Percentiles rank a stretch among this genome's conserved stretches.
Evolutionary conservation across 192 early-diverging fungal species (phyloP).

Genomic region (Coemansia sp.): DNA sequence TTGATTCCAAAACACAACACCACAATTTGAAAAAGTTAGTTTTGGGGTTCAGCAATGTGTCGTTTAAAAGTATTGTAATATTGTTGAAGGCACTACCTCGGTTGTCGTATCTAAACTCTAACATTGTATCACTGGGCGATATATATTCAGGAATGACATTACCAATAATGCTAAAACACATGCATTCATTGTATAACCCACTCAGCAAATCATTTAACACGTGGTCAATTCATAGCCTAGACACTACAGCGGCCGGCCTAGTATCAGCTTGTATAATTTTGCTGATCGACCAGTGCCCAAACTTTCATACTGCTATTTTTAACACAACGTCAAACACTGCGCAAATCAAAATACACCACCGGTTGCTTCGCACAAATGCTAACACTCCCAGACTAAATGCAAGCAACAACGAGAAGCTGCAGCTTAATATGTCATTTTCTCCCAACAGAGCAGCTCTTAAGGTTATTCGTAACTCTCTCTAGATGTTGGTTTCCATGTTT

Average conservation of each 20-base stretch:
- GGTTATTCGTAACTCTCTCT: too few species aligned
- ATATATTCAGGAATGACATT: background rate
- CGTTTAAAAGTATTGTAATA: background rate
- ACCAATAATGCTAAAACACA: background rate
- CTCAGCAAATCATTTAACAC: background rate
- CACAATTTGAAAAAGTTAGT: background rate
- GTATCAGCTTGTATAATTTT: background rate
- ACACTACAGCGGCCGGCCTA: background rate
- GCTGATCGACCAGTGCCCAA: background rate
- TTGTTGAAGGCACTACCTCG: background rate
- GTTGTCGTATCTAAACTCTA: background rate
- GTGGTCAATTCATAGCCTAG: background rate
- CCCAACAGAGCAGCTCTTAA: too few species aligned
- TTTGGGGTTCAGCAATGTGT: background rate
- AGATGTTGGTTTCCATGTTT: too few species aligned
- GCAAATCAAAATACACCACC: background rate
- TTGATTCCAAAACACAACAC: too few species aligned
- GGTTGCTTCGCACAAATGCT: background rate
- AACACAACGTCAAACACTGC: background rate
- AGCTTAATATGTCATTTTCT: too few species aligned
- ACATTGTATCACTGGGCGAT: background rate
- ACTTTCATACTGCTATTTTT: background rate
- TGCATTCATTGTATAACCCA: background rate
- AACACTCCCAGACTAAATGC: too few species aligned
- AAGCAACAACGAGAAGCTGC: too few species aligned